These are phyloP conservation scores for Suillus variegatus DNA, from an alignment of 768 basidiomycete species.

Conservation along the genomic window DNA sequence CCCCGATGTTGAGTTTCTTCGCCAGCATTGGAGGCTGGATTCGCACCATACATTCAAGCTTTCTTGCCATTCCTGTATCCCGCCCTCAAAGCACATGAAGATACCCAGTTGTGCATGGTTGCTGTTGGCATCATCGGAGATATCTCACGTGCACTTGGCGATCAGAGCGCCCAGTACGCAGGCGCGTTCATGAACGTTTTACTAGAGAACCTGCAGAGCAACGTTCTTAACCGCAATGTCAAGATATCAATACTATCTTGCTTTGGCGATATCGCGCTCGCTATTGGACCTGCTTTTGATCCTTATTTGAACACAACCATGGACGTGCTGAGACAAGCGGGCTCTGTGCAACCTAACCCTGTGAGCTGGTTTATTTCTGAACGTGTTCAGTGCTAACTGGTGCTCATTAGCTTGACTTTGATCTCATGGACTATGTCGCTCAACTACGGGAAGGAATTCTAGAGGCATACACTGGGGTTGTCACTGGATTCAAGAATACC, in stretches of 20 bases:
- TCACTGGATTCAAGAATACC: conserved; percentile 86
- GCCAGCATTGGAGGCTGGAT: conserved; percentile 72
- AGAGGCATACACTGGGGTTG: conserved; percentile 95
- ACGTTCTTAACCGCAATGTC: conserved; percentile 88
- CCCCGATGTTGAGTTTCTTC: conserved; percentile 10
- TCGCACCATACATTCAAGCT: conserved; percentile 80
- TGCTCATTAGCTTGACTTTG: conserved; percentile 68
- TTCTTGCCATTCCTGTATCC: conserved; percentile 87
- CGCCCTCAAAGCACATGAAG: conserved; percentile 90
- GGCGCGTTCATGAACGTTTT: conserved; percentile 90
- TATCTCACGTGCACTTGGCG: conserved; percentile 91
- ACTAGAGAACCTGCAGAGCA: conserved; percentile 87
- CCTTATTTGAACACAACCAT: conserved; percentile 91
- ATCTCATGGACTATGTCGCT: conserved; percentile 90
- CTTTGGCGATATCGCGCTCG: conserved; percentile 96
- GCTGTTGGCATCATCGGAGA: conserved; percentile 96
- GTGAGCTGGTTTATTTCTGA: conserved; percentile 43
- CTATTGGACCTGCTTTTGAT: conserved; percentile 83
- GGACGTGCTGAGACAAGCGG: conserved; percentile 89
- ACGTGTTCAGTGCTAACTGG: neutral
- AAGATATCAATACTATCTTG: conserved; percentile 96
- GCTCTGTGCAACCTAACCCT: conserved; percentile 82
- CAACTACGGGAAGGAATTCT: conserved; percentile 92
- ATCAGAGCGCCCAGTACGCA: conserved; percentile 81
- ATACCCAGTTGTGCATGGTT: conserved; percentile 93